Percentiles rank a stretch among this genome's conserved stretches.
Evolutionary conservation across 306 rosid species (phyloP).

Genomic region (Ammopiptanthus mongolicus): DNA sequence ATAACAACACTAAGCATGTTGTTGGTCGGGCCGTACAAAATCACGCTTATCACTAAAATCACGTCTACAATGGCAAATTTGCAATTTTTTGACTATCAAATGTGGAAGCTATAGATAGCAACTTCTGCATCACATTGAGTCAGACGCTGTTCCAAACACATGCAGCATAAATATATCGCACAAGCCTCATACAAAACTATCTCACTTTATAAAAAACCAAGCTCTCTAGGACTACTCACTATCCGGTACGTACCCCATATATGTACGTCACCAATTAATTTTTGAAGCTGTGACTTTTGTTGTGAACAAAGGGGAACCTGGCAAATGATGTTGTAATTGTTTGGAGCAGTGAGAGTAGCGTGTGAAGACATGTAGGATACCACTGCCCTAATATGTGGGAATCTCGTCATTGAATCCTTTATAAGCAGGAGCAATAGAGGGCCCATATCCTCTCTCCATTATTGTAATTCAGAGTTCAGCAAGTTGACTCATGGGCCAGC

Average conservation of each 20-base stretch:
- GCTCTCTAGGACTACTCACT: too few relatives aligned
- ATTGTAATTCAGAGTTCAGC: conserved; percentile 40
- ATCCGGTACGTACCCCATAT: too few relatives aligned
- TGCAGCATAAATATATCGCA: too few relatives aligned
- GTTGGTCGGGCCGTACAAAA: too few relatives aligned
- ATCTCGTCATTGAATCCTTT: conserved; percentile 46
- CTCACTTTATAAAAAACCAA: neutral
- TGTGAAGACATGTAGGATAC: conserved; percentile 43
- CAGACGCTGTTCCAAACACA: too few relatives aligned
- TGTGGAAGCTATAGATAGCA: too few relatives aligned
- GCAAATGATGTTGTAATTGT: conserved; percentile 14
- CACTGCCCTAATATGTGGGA: conserved; percentile 29
- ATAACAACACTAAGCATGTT: neutral
- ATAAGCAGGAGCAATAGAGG: conserved; percentile 22
- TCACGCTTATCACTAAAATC: too few relatives aligned
- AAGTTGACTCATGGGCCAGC: conserved; percentile 44
- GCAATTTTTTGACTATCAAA: too few relatives aligned
- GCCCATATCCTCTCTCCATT: conserved; percentile 39
- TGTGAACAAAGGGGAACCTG: neutral
- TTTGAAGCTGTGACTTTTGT: neutral
- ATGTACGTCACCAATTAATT: too few relatives aligned
- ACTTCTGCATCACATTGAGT: too few relatives aligned
- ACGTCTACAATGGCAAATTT: too few relatives aligned
- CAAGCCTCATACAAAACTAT: neutral
- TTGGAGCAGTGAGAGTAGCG: neutral